Evolutionary conservation across 495 filamentous ascomycete species (phyloP).

Genomic region (Talaromyces nanjingensis): DNA sequence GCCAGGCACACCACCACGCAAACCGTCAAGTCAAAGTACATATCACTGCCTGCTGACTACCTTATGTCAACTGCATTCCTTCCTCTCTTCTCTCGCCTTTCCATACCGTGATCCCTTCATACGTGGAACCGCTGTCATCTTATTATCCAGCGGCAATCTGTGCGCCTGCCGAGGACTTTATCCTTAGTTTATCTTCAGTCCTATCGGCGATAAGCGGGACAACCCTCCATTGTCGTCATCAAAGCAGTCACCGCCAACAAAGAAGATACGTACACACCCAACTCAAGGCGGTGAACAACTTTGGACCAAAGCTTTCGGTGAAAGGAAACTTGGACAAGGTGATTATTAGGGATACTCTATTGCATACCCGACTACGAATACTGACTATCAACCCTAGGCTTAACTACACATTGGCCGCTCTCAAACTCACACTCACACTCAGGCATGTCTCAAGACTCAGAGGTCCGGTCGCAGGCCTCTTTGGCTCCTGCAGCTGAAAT

Average conservation of each 20-base stretch:
- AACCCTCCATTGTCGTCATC: slow-evolving; percentile 4
- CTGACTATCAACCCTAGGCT: slow-evolving; percentile 13
- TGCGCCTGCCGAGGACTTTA: slow-evolving; percentile 6
- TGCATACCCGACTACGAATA: neutral
- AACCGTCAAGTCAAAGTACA: neutral
- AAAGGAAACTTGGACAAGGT: neutral
- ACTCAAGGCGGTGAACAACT: neutral
- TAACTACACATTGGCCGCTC: slow-evolving; percentile 21
- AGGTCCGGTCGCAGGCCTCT: slow-evolving; percentile 26
- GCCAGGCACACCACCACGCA: slow-evolving; percentile 10
- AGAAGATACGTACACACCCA: neutral
- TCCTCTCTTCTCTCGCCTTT: neutral
- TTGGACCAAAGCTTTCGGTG: neutral
- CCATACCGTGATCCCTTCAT: slow-evolving; percentile 11
- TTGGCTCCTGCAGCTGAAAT: slow-evolving; percentile 37
- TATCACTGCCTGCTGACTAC: neutral
- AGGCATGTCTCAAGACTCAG: slow-evolving; percentile 31
- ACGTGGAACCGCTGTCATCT: neutral
- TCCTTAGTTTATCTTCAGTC: slow-evolving; percentile 13
- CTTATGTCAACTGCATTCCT: slow-evolving; percentile 4
- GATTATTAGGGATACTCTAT: neutral
- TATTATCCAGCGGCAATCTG: neutral
- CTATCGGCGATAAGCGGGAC: slow-evolving; percentile 17
- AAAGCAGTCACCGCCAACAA: neutral
- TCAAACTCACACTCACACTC: slow-evolving; percentile 4